These are phyloP conservation scores for Russula sp. DNA, from an alignment of 768 basidiomycete species.

Conservation along the genomic window DNA sequence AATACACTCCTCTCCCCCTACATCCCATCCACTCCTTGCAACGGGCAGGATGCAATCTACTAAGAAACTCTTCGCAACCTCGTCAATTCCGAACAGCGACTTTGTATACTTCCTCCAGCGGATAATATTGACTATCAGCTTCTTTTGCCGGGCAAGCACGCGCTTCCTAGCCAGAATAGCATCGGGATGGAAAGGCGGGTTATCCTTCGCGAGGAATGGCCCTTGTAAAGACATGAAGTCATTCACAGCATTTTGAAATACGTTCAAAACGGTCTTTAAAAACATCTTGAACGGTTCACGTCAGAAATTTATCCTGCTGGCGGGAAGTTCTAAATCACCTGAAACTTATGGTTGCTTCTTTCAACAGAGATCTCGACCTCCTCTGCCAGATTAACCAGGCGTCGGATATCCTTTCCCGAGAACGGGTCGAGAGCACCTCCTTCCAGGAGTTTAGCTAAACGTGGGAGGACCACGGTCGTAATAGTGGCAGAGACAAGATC, in stretches of 20 bases:
- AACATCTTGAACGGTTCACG: slow-evolving; percentile 46
- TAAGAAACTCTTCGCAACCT: slow-evolving; percentile 55
- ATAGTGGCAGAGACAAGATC: slow-evolving; percentile 88
- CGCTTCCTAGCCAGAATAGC: slow-evolving; percentile 68
- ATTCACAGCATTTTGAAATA: slow-evolving; percentile 57
- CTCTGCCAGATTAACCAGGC: slow-evolving; percentile 71
- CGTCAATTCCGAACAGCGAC: slow-evolving; percentile 54
- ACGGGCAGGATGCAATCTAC: slow-evolving; percentile 59
- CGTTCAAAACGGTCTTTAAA: slow-evolving; percentile 49
- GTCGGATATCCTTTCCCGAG: slow-evolving; percentile 58
- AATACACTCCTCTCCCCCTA: slow-evolving; percentile 69
- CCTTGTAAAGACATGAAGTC: slow-evolving; percentile 49
- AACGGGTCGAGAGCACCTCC: slow-evolving; percentile 82
- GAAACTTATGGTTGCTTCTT: slow-evolving; percentile 56
- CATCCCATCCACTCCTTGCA: slow-evolving; percentile 80
- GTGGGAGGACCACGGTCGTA: slow-evolving; percentile 75
- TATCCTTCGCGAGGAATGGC: slow-evolving; percentile 47
- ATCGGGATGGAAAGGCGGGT: slow-evolving; percentile 67
- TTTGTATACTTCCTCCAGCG: slow-evolving; percentile 74
- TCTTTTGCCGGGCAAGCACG: slow-evolving; percentile 62
- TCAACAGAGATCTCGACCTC: slow-evolving; percentile 77
- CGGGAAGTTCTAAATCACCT: slow-evolving; percentile 43
- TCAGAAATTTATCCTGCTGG: slow-evolving; percentile 10
- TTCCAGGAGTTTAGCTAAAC: slow-evolving; percentile 68
- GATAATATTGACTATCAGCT: slow-evolving; percentile 70